Evolutionary conservation across 2,329 filamentous ascomycete genomes (phyloP).

Genomic region (Fusarium torreyae): DNA sequence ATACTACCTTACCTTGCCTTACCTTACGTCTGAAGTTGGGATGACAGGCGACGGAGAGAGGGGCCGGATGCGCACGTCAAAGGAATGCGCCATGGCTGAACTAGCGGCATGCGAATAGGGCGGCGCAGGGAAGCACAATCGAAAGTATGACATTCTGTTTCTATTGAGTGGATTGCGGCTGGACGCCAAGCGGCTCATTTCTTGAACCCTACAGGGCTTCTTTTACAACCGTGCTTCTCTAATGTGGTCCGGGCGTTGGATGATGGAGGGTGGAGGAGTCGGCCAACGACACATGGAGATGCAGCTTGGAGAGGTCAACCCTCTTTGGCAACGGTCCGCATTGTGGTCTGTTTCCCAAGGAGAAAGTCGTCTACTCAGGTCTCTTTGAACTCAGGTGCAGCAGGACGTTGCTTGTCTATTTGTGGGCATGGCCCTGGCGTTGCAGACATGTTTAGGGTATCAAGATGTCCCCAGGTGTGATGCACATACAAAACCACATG

Average conservation of each 20-base stretch:
- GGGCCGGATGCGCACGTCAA: slow-evolving; percentile 36
- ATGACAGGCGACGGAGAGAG: slow-evolving; percentile 19
- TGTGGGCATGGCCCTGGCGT: slow-evolving; percentile 46
- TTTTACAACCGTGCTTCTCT: slow-evolving; percentile 38
- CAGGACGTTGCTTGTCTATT: slow-evolving; percentile 49
- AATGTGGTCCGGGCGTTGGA: slow-evolving; percentile 39
- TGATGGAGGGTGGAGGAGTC: slow-evolving; percentile 19
- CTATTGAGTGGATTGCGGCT: slow-evolving; percentile 43
- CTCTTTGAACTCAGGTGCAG: slow-evolving; percentile 42
- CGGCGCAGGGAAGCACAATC: slow-evolving; percentile 39
- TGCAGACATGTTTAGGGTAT: slow-evolving; percentile 36
- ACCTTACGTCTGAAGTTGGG: slow-evolving; percentile 23
- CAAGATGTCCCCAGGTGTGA: slow-evolving; percentile 29
- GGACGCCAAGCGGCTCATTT: slow-evolving; percentile 42
- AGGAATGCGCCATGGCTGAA: slow-evolving; percentile 49
- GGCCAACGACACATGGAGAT: slow-evolving; percentile 49
- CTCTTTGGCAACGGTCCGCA: slow-evolving; percentile 41
- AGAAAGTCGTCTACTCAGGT: slow-evolving; percentile 28
- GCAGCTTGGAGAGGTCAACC: slow-evolving; percentile 45
- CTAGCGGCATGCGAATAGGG: slow-evolving; percentile 45
- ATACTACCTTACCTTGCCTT: neutral
- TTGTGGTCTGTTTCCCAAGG: slow-evolving; percentile 42
- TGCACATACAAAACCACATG: slow-evolving; percentile 41
- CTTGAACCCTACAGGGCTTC: slow-evolving; percentile 32
- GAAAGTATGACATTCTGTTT: slow-evolving; percentile 39